Evolutionary conservation across 192 early-diverging fungal species (phyloP).

Genomic region (Jimgerdemannia lactiflua): DNA sequence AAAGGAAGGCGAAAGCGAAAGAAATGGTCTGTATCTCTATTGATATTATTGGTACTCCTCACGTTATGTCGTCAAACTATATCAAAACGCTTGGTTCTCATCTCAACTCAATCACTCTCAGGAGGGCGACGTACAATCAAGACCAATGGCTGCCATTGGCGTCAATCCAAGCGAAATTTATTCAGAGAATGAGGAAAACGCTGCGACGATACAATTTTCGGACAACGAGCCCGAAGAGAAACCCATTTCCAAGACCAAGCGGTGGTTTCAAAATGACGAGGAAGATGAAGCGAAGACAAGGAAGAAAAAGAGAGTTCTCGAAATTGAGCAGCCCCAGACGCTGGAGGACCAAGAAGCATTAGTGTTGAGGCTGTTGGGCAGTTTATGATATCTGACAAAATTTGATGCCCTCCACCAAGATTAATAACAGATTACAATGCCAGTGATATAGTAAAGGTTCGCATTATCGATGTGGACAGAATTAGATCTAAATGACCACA

Average conservation of each 20-base stretch:
- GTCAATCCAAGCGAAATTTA: conserved; percentile 63
- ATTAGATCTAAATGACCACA: background rate
- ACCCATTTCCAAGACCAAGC: conserved; percentile 36
- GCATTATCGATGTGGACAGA: background rate
- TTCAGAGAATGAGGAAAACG: conserved; percentile 57
- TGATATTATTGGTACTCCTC: background rate
- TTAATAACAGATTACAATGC: background rate
- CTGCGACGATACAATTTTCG: conserved; percentile 59
- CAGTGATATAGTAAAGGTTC: background rate
- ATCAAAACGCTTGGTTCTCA: background rate
- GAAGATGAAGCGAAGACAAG: conserved; percentile 36
- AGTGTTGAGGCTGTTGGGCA: conserved; percentile 48
- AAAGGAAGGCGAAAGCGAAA: conserved; percentile 61
- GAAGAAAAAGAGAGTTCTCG: conserved; percentile 45
- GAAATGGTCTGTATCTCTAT: conserved; percentile 15
- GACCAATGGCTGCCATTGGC: background rate
- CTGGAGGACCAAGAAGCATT: conserved; percentile 60
- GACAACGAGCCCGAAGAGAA: conserved; percentile 49
- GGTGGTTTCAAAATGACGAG: conserved; percentile 29
- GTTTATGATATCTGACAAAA: background rate
- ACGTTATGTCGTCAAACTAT: too few relatives aligned
- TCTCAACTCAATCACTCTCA: background rate
- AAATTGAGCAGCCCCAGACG: conserved; percentile 52
- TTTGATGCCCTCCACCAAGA: background rate
- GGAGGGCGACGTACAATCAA: background rate